phyloP scores from a whole-genome alignment of 148 eudicot species.

The Spergularia bocconei region DNA sequence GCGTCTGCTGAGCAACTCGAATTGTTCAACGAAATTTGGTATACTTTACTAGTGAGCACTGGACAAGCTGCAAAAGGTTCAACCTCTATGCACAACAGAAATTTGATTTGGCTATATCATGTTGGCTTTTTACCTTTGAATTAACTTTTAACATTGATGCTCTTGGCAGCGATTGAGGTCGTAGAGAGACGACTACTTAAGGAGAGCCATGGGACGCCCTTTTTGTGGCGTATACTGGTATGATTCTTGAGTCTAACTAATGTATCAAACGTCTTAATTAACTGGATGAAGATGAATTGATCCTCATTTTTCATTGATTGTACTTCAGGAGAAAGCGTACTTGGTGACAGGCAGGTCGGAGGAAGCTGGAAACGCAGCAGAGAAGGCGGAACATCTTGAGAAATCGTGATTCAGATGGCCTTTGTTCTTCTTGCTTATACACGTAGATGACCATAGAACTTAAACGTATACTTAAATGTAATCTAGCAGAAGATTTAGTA shows the following conservation, averaged over 20 bases:
- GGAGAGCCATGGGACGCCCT: slow-evolving; percentile 62
- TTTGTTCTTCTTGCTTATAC: background rate
- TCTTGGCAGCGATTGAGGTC: slow-evolving; percentile 46
- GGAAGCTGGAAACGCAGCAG: slow-evolving; percentile 37
- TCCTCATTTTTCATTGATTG: too few species aligned
- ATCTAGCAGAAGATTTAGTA: too few species aligned
- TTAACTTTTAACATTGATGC: background rate
- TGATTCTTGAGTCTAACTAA: background rate
- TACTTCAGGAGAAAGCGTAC: too few species aligned
- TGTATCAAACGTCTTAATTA: too few species aligned
- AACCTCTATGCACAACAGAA: background rate
- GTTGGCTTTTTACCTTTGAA: background rate
- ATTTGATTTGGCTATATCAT: background rate
- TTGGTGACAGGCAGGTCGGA: too few species aligned
- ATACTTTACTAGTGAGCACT: slow-evolving; percentile 51
- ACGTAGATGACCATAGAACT: too few species aligned
- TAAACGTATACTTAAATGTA: too few species aligned
- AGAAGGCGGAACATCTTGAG: slow-evolving; percentile 59
- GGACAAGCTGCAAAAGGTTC: slow-evolving; percentile 68
- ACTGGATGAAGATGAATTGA: too few species aligned
- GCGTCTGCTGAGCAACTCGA: slow-evolving; percentile 95
- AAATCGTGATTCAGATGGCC: slow-evolving; percentile 36
- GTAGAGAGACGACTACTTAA: slow-evolving; percentile 52
- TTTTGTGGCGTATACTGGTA: slow-evolving; percentile 86
- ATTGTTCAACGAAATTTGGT: slow-evolving; percentile 80